Conservation (phyloP, 129 eudicot genomes). For the Flaveria brownii region DNA sequence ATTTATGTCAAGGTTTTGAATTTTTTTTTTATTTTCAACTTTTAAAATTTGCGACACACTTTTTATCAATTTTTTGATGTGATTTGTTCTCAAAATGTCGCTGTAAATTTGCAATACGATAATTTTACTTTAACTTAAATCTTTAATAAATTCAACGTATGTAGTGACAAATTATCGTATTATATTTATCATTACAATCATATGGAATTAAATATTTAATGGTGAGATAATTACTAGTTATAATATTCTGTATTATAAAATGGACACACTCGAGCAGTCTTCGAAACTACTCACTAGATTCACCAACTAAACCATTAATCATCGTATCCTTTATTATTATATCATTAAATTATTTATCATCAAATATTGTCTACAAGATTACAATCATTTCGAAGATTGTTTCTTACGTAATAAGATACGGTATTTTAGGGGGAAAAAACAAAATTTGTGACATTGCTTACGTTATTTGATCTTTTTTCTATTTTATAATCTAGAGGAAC, state of each 20-base stretch:
- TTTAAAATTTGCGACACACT: too few relatives aligned
- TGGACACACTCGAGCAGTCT: slow-evolving; percentile 23
- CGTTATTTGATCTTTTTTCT: not conserved
- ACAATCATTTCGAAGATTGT: not conserved
- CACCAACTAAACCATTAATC: slow-evolving; percentile 25
- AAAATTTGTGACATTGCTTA: not conserved
- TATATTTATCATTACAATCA: not conserved
- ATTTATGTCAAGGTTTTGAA: too few relatives aligned
- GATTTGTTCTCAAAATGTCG: too few relatives aligned
- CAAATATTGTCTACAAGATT: not conserved
- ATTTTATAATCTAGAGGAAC: too few relatives aligned
- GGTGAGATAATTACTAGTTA: not conserved
- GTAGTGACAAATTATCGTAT: not conserved
- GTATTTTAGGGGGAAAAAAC: not conserved
- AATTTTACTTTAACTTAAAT: too few relatives aligned
- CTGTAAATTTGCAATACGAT: too few relatives aligned
- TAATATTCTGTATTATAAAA: slow-evolving; percentile 11
- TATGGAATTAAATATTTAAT: not conserved
- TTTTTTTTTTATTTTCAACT: too few relatives aligned
- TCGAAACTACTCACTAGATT: slow-evolving; percentile 26
- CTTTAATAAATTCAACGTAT: not conserved
- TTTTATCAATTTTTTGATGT: too few relatives aligned
- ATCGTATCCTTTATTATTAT: slow-evolving; percentile 10
- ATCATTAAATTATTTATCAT: not conserved
- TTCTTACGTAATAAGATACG: slow-evolving; percentile 13